These are phyloP conservation scores for Hypoxylon sp. DNA, from an alignment of 2,329 filamentous ascomycete genomes.

Conservation along the genomic window DNA sequence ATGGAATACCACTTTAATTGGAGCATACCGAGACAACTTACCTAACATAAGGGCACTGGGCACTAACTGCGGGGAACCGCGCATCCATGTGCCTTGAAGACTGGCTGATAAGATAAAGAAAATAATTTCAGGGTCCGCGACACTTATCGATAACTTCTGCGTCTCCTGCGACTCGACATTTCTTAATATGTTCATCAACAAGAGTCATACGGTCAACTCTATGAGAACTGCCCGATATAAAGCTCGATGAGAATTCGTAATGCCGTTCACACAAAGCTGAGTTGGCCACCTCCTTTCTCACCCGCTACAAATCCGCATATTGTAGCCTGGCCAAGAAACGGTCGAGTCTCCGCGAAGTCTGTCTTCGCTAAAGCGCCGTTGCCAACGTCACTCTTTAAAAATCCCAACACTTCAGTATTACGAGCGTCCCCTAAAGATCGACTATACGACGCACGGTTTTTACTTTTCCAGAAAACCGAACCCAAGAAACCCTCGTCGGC, in stretches of 20 bases:
- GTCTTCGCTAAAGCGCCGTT: conserved; percentile 32
- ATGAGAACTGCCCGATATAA: conserved; percentile 1
- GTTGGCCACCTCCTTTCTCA: neutral
- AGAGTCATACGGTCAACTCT: conserved; percentile 27
- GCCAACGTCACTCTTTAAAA: conserved; percentile 38
- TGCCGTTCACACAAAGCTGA: conserved; percentile 11
- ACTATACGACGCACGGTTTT: conserved; percentile 22
- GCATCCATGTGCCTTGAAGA: neutral
- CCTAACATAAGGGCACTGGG: neutral
- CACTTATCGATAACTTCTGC: conserved; percentile 4
- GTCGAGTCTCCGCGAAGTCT: neutral
- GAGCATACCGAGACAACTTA: too few species aligned
- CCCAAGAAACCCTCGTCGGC: neutral
- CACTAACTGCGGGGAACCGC: neutral
- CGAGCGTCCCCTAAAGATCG: conserved; percentile 14
- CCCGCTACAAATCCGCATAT: conserved; percentile 22
- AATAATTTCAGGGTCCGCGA: conserved; percentile 18
- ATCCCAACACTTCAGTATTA: conserved; percentile 26
- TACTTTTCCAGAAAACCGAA: conserved; percentile 17
- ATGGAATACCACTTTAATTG: too few species aligned
- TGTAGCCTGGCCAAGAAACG: neutral
- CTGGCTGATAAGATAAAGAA: conserved; percentile 25
- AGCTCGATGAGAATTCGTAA: conserved; percentile 30
- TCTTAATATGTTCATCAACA: neutral
- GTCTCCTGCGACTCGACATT: neutral